These are phyloP conservation scores for Pyrus communis DNA, from an alignment of 306 rosid genomes.

Conservation along the genomic window DNA sequence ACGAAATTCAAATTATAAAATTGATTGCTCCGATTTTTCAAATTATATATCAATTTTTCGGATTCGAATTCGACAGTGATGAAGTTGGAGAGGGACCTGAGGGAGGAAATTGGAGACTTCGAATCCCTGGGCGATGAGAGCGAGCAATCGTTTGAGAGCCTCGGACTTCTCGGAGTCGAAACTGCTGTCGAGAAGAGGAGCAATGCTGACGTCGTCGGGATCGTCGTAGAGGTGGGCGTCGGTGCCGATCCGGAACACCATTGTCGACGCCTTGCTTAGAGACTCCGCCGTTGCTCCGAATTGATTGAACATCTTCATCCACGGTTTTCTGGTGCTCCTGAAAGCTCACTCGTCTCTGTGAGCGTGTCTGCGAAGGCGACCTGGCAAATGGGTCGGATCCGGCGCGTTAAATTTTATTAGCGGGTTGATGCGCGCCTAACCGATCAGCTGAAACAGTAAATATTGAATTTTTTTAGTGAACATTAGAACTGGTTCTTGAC, in stretches of 20 bases:
- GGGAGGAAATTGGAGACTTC: conserved; percentile 95
- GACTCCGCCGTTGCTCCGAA: conserved; percentile 91
- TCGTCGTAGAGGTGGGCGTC: conserved; percentile 99
- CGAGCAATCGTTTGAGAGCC: conserved; percentile 93
- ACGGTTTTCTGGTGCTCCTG: background rate
- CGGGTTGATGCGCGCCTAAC: too few relatives aligned
- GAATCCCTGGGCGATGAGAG: conserved; percentile 94
- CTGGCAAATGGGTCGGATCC: too few relatives aligned
- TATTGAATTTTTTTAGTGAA: too few relatives aligned
- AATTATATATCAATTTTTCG: background rate
- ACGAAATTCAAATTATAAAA: background rate
- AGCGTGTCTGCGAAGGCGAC: background rate
- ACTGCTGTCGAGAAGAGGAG: conserved; percentile 78
- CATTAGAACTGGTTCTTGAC: too few relatives aligned
- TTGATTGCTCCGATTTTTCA: background rate
- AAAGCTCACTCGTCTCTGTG: background rate
- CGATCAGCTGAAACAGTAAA: too few relatives aligned
- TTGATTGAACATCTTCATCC: conserved; percentile 56
- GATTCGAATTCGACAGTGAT: background rate
- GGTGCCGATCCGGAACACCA: conserved; percentile 94
- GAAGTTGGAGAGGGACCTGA: conserved; percentile 40
- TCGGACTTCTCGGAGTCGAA: conserved; percentile 94
- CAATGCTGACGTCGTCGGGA: conserved; percentile 83
- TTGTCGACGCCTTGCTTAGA: conserved; percentile 87
- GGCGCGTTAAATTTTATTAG: too few relatives aligned